Conservation (phyloP, 1,284 basidiomycete species). For the Irpex lacteus region DNA sequence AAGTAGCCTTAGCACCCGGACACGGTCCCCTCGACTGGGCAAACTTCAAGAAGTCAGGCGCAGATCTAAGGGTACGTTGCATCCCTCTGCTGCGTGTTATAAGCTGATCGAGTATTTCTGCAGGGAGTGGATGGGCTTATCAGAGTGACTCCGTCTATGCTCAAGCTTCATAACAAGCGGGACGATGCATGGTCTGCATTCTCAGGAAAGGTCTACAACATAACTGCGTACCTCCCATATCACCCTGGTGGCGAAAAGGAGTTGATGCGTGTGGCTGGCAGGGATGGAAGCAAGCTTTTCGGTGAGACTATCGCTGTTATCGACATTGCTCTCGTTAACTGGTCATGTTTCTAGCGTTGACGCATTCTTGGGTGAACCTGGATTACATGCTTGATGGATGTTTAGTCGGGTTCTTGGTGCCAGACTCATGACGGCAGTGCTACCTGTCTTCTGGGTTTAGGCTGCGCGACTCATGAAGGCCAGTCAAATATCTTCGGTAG, state of each 20-base stretch:
- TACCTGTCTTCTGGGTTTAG: background rate
- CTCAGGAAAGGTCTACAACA: slow-evolving; percentile 95
- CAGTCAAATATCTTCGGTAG: background rate
- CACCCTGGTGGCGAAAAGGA: slow-evolving; percentile 96
- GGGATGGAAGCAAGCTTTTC: slow-evolving; percentile 93
- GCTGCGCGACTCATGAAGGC: background rate
- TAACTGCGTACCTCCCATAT: slow-evolving; percentile 88
- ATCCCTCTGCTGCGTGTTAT: background rate
- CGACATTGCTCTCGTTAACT: slow-evolving; percentile 1
- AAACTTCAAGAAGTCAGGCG: slow-evolving; percentile 74
- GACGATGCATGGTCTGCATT: slow-evolving; percentile 94
- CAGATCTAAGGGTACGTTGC: slow-evolving; percentile 68
- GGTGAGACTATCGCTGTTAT: slow-evolving; percentile 47
- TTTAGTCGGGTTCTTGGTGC: slow-evolving; percentile 84
- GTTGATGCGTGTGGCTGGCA: slow-evolving; percentile 92
- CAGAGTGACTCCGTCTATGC: slow-evolving; percentile 80
- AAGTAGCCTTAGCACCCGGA: slow-evolving; percentile 90
- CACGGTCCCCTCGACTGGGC: slow-evolving; percentile 96
- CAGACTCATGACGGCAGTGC: slow-evolving; percentile 33
- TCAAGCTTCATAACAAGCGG: slow-evolving; percentile 81
- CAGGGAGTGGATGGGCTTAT: slow-evolving; percentile 65
- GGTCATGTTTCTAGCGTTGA: slow-evolving; percentile 23
- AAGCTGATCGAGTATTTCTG: background rate
- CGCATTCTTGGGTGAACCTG: slow-evolving; percentile 89
- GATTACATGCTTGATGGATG: slow-evolving; percentile 94